Percentiles rank a stretch among this genome's conserved stretches.
Conservation (phyloP, 495 filamentous ascomycete species). For the Amniculicola lignicola region DNA sequence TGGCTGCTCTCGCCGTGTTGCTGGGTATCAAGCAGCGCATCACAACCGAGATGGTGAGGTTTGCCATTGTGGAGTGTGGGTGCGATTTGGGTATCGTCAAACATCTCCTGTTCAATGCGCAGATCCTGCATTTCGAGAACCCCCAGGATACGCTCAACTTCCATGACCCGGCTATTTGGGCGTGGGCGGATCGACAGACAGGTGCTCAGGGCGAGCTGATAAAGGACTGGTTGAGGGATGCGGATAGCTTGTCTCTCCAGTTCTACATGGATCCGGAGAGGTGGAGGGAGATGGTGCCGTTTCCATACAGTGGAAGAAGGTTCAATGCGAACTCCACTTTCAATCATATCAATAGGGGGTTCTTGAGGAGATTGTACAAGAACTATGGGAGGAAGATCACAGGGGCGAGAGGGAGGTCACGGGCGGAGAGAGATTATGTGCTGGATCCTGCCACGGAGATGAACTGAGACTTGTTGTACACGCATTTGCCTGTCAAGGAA, state of each 20-base stretch:
- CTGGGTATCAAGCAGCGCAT: conserved; percentile 18
- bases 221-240: conserved; percentile 20
- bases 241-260: conserved; percentile 21
- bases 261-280: too few species aligned
- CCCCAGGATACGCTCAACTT: conserved; percentile 18
- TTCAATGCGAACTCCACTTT: conserved; percentile 23
- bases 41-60: conserved; percentile 13
- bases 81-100: conserved; percentile 19
- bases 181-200: conserved; percentile 13
- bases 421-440: too few species aligned
- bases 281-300: conserved; percentile 16
- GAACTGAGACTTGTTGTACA: too few species aligned
- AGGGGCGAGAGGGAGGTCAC: neutral
- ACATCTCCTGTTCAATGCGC: conserved; percentile 30
- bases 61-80: conserved; percentile 20
- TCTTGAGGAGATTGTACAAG: conserved; percentile 17
- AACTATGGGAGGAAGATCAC: conserved; percentile 29
- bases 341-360: conserved; percentile 10
- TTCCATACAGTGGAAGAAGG: conserved; percentile 28
- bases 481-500: too few species aligned
- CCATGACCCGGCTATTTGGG: conserved; percentile 27
- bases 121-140: conserved; percentile 15
- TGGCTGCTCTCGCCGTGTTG: conserved; percentile 24
- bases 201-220: conserved; percentile 3
- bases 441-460: too few species aligned